Evolutionary conservation across 2,329 filamentous ascomycete genomes (phyloP).

Genomic region (Emmonsiellopsis sp.): DNA sequence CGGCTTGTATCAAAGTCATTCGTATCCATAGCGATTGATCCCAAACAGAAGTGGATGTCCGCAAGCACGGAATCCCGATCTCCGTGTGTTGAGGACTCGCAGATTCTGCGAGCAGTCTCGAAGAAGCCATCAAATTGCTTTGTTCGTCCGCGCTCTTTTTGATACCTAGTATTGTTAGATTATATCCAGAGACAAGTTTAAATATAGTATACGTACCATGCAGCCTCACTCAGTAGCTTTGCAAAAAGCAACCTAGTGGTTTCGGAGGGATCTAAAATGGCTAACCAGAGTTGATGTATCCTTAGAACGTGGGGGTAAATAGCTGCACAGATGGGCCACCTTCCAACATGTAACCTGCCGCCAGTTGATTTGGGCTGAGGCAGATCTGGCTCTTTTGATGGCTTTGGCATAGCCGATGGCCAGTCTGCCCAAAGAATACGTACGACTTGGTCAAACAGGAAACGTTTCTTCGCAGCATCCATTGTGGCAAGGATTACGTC

Average conservation of each 20-base stretch:
- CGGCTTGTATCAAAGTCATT: slow-evolving; percentile 14
- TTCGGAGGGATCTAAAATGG: slow-evolving; percentile 7
- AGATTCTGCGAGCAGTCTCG: slow-evolving; percentile 15
- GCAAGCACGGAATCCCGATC: slow-evolving; percentile 14
- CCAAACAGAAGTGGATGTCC: slow-evolving; percentile 15
- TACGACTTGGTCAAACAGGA: slow-evolving; percentile 8
- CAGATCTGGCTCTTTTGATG: slow-evolving; percentile 11
- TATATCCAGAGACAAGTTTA: not conserved
- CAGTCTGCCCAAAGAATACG: slow-evolving; percentile 13
- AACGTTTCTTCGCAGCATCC: slow-evolving; percentile 10
- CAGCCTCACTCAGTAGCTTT: slow-evolving; percentile 16
- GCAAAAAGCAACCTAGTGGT: slow-evolving; percentile 14
- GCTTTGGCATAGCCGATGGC: slow-evolving; percentile 15
- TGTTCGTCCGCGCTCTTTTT: slow-evolving; percentile 16
- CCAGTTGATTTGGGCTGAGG: slow-evolving; percentile 11
- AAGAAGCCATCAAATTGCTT: slow-evolving; percentile 16
- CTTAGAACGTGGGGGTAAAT: slow-evolving; percentile 18
- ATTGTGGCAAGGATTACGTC: slow-evolving; percentile 16
- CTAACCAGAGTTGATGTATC: slow-evolving; percentile 14
- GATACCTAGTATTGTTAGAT: slow-evolving; percentile 15
- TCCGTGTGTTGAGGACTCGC: slow-evolving; percentile 13
- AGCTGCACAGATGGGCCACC: slow-evolving; percentile 16
- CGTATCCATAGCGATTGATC: slow-evolving; percentile 14
- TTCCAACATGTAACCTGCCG: slow-evolving; percentile 11
- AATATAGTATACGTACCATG: slow-evolving; percentile 13